Conservation (phyloP, 345 rosid species). For the Brassica incana region DNA sequence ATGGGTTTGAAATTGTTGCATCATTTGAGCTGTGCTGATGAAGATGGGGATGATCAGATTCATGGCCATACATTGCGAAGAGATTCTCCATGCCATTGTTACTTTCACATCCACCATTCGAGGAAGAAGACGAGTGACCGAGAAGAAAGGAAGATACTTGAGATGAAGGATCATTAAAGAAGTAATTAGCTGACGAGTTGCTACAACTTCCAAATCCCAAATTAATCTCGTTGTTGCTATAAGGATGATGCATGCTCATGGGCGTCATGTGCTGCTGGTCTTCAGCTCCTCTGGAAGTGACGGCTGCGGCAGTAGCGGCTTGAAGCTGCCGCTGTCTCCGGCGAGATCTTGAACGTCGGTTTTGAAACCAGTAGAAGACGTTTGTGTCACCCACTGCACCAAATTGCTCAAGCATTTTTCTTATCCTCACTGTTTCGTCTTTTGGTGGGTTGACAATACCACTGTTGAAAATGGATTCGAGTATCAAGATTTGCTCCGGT, state of each 20-base stretch:
- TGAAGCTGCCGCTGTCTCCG: slow-evolving; percentile 91
- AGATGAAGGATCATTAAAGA: slow-evolving; percentile 20
- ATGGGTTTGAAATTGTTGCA: slow-evolving; percentile 47
- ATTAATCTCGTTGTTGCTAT: slow-evolving; percentile 11
- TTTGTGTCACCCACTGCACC: slow-evolving; percentile 96
- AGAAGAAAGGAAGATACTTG: slow-evolving; percentile 26
- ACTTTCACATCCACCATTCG: slow-evolving; percentile 39
- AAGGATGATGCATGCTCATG: slow-evolving; percentile 39
- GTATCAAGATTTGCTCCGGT: slow-evolving; percentile 95
- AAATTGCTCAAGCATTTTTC: slow-evolving; percentile 84
- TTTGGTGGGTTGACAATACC: slow-evolving; percentile 98
- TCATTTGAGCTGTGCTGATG: slow-evolving; percentile 36
- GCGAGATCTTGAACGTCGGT: slow-evolving; percentile 91
- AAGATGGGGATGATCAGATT: slow-evolving; percentile 44
- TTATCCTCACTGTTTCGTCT: slow-evolving; percentile 87
- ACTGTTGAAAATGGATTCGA: slow-evolving; percentile 95
- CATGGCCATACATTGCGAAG: slow-evolving; percentile 50
- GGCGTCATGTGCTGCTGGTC: slow-evolving; percentile 7
- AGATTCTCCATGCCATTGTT: slow-evolving; percentile 48
- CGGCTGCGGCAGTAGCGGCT: slow-evolving; percentile 44
- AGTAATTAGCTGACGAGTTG: slow-evolving; percentile 30
- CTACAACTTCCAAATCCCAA: slow-evolving; percentile 40
- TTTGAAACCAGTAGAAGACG: slow-evolving; percentile 99
- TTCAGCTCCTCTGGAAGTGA: slow-evolving; percentile 14
- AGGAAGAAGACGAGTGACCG: slow-evolving; percentile 18